These are phyloP conservation scores for Durio zibethinus DNA, from an alignment of 345 rosid genomes.

Conservation along the genomic window DNA sequence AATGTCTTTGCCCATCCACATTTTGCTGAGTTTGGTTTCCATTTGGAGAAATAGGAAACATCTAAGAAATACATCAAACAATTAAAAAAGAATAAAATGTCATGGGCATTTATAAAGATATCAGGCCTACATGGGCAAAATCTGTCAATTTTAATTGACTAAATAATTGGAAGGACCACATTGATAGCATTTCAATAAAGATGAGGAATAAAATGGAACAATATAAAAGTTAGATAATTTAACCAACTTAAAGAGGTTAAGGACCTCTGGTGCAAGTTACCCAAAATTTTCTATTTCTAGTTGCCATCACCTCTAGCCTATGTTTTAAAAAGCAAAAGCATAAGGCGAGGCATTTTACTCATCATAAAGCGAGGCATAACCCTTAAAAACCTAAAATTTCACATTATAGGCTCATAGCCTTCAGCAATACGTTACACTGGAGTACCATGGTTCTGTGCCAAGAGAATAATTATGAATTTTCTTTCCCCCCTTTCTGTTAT, in stretches of 20 bases:
- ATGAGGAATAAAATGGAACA: neutral
- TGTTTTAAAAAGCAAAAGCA: neutral
- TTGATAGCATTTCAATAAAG: neutral
- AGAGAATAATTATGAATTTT: neutral
- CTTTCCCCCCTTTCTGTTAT: neutral
- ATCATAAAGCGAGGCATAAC: neutral
- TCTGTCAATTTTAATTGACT: neutral
- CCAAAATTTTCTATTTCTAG: neutral
- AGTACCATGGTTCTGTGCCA: neutral
- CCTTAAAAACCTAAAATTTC: neutral
- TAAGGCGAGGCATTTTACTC: neutral
- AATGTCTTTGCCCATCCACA: constrained; percentile 74
- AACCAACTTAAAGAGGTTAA: neutral
- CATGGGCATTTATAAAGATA: neutral
- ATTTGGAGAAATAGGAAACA: constrained; percentile 53
- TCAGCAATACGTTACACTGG: neutral
- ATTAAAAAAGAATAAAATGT: neutral
- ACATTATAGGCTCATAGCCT: neutral
- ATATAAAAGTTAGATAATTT: neutral
- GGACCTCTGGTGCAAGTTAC: neutral
- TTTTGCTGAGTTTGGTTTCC: constrained; percentile 67
- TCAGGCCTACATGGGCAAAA: neutral
- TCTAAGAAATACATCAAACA: constrained; percentile 37
- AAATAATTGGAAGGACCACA: neutral
- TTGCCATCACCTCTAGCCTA: neutral